phyloP scores from a whole-genome alignment of 345 rosid genomes.

The Carallia pectinifolia region DNA sequence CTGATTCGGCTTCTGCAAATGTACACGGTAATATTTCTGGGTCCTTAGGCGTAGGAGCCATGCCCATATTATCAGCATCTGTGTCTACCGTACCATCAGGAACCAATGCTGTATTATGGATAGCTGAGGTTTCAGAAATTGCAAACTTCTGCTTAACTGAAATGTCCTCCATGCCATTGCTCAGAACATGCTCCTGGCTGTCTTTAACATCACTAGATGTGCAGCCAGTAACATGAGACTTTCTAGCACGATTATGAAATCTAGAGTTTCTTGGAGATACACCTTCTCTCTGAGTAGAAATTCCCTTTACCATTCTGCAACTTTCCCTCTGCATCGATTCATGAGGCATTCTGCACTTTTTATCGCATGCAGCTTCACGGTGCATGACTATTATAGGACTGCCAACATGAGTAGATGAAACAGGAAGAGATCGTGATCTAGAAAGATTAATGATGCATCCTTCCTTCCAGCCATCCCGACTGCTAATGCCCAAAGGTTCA shows the following conservation, averaged over 20 bases:
- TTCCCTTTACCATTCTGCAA: constrained; percentile 40
- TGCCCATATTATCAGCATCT: constrained; percentile 32
- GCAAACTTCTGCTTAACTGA: constrained; percentile 31
- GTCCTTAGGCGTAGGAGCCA: constrained; percentile 35
- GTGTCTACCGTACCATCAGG: constrained; percentile 37
- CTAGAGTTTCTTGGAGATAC: constrained; percentile 43
- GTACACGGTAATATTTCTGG: constrained; percentile 37
- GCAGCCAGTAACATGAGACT: constrained; percentile 31
- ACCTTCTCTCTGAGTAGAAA: constrained; percentile 40
- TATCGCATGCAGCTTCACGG: constrained; percentile 40
- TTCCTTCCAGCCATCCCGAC: constrained; percentile 97
- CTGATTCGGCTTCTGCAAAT: constrained; percentile 23
- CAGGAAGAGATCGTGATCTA: constrained; percentile 73
- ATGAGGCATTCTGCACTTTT: constrained; percentile 47
- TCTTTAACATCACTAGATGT: constrained; percentile 29
- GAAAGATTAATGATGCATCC: constrained; percentile 39
- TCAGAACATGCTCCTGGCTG: constrained; percentile 28
- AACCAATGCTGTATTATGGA: constrained; percentile 35
- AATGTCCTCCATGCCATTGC: constrained; percentile 26
- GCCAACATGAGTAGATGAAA: constrained; percentile 44
- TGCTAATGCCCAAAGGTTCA: constrained; percentile 94
- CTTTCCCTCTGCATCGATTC: constrained; percentile 46
- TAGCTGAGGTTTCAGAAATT: constrained; percentile 38
- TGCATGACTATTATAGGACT: constrained; percentile 41
- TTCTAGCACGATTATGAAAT: constrained; percentile 27